Evolutionary conservation across 768 basidiomycete species (phyloP), one percentile per base, ranked within the genome.

Genomic region (Lentinula raphanica): DNA sequence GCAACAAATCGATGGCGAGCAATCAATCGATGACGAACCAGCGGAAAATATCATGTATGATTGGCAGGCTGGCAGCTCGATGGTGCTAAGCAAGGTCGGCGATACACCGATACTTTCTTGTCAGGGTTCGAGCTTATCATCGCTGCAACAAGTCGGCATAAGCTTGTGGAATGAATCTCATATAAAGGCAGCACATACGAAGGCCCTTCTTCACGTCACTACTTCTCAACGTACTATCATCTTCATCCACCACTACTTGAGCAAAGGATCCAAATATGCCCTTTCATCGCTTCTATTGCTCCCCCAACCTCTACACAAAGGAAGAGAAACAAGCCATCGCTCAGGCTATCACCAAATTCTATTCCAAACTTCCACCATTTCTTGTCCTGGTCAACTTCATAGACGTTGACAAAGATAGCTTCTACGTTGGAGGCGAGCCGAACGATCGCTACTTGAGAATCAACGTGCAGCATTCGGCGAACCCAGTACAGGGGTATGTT

Each of bases 381-480:
- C 66, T 64, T 25, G 67, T 68, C 44, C 55, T 65, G 15, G 64
- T 68, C 28, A 46, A 65, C 21, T 68, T 68, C 58, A 64, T 68
- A 32, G 64, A 68, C 15, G 56, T 68, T 31, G 59, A 59, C 2
- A 25, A 62, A 28, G 56, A 59, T 35, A 60, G 45, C 23, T 64
- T 58, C 49, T 67, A 60, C 27, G 63, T 68, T 19, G 66, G 66
- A 12, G 67, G 67, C 9, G 54, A 65, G 59, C 19, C 29, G 12
- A 57, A 36, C 8, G 31, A 61, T 4, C 56, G 49, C 1, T 64
- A 67, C 27, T 49, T 68, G 45, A 61, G 67, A 3, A 62, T 68
- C 15, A 59, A 54, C 7, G 60, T 61, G 21, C 64, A 68, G 32
- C 67, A 68, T 45, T 28, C 58, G 8, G 67, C 67, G 6, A 57